Base-by-base conservation (phyloP, 352 stramenopile species). In the Phytophthora rubi region DNA sequence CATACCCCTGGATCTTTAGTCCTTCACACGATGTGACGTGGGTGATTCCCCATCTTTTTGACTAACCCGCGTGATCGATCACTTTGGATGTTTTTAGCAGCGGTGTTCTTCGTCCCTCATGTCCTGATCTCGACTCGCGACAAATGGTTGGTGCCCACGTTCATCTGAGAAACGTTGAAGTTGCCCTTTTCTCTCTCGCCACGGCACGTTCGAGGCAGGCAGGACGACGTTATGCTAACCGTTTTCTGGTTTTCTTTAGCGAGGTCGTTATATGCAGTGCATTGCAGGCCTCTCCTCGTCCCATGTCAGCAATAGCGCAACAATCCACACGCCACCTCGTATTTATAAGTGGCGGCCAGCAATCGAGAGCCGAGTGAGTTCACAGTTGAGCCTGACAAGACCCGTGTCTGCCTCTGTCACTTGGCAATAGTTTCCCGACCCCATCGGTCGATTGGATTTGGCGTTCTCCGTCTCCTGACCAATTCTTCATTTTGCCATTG, bases 371-470 rank as follows among this genome's bases (percentile, higher is more conserved):
- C 18, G 18, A 15, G 39, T 18, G 39, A 12, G 23, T 26, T 26
- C 23, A 18, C 4, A 48, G 39, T 12, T 5, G 9, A 48, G 8
- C 5, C n/a, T 6, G 47, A 53, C 45, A 65, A 73, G 59, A 66
- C 39, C 28, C 53, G 47, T 52, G 70, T 77, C 70, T 58, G 71
- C 53, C 52, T 66, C 65, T 62, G 59, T 75, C 70, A 70, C 66
- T 71, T 61, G 35, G 59, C 45, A 68, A 68, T 68, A 47, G 54
- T 37, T 64, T 21, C 55, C 44, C 64, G 64, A 63, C 61, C 45
- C 42, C 57, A 66, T 60, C 53, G 28, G 26, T 56, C 59, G 30
- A 12, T 48, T 57, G 39, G 53, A 33, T 62, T 62, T 45, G 30
- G 35, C 15, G 26, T 32, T 10, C 35, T 58, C 66, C 33, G 15